Base-by-base conservation (phyloP, 2,329 filamentous ascomycete genomes). In the Ophidiomyces ophidiicola region DNA sequence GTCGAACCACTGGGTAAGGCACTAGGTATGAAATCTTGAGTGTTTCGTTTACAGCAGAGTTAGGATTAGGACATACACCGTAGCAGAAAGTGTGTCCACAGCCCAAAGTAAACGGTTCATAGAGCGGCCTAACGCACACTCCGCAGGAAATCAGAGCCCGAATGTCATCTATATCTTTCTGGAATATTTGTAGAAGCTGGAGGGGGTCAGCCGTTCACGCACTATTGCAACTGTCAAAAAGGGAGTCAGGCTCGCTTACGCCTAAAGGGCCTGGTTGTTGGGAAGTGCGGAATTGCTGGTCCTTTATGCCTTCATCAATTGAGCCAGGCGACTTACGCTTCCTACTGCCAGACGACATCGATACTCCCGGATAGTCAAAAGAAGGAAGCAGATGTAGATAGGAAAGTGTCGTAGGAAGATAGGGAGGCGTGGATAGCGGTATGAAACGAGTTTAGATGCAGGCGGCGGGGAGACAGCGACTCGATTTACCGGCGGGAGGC, bases 1-100 rank as follows among this genome's bases (percentile, higher is more conserved):
- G 25, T 57, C 55, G 52, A 72, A 74, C 69, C 69, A 73, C 44
- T 68, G 70, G 48, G 67, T 67, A 30, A 74, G 61, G 49, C 74
- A 75, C 71, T 75, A n/a, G n/a, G n/a, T n/a, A 54, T 19, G 46
- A 17, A 10, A 23, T 2, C 28, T 20, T 26, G 38, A 8, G 26
- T 7, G 10, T 7, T 26, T 10, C 7, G 20, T 24, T 10, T 8
- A 14, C 11, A 6, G 29, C 4, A 2, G 10, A 18, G 5, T n/a
- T 35, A 10, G 20, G 12, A 12, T n/a, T 6, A 54, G 14, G 14
- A 59, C 69, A 56, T 47, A 75, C 72, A 31, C 70, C 74, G 53
- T 82, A 82, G 60, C 78, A 82, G 57, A 80, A 82, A 5, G 78
- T 81, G 55, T 82, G 78, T 3, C 78, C 78, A 50, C 78, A 82